These are phyloP conservation scores for Primulina eburnea DNA, from an alignment of 257 asterid species.

Conservation along the genomic window DNA sequence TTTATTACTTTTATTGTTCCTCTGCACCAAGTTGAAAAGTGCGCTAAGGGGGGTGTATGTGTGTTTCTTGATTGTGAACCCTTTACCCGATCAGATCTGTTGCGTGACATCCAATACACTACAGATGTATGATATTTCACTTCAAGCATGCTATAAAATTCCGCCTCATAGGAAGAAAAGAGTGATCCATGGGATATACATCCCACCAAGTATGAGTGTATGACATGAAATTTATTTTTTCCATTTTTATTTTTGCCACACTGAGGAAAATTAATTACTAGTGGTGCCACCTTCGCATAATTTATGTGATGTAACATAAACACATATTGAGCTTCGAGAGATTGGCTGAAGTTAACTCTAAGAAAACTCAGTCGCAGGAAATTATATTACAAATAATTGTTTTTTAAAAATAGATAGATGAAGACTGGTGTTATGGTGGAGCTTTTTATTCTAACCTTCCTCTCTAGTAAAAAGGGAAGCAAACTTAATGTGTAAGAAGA, in stretches of 20 bases:
- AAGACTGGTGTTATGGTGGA: constrained; percentile 10
- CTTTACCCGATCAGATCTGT: background rate
- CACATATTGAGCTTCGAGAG: constrained; percentile 1
- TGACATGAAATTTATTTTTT: background rate
- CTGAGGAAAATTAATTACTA: background rate
- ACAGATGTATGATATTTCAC: background rate
- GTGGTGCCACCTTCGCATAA: constrained; percentile 4
- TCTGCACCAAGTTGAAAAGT: constrained; percentile 2
- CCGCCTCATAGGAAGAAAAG: background rate
- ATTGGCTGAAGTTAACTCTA: constrained; percentile 16
- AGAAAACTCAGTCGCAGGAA: constrained; percentile 7
- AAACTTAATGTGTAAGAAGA: constrained; percentile 11
- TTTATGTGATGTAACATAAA: background rate
- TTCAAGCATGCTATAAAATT: background rate
- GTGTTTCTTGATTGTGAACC: background rate
- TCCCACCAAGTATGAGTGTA: background rate
- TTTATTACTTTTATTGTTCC: background rate
- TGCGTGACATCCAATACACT: background rate
- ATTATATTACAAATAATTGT: constrained; percentile 6
- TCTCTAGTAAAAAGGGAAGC: constrained; percentile 15
- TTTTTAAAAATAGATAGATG: background rate
- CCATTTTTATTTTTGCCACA: background rate
- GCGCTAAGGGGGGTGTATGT: background rate
- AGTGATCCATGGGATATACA: background rate
- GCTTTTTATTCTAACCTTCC: background rate